Evolutionary conservation across 352 stramenopile species (phyloP), one percentile per base, ranked within the genome.

Genomic region (Globisporangium okanoganense): DNA sequence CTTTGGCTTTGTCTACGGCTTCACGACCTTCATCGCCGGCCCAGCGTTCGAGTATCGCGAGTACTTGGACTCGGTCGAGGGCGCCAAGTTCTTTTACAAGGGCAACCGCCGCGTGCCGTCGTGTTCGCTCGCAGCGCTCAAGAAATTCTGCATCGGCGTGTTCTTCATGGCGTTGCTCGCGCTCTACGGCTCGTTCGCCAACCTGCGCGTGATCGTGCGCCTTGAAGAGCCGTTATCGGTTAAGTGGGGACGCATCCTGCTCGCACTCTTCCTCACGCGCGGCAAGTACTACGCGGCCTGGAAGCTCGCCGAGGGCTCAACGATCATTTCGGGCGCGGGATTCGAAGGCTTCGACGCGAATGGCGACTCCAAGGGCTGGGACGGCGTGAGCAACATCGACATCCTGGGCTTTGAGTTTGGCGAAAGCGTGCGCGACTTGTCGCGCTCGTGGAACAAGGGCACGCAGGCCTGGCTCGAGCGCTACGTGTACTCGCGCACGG

Each of bases 201-300:
- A 73, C 35, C 70, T 77, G 48, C 50, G 83, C 7, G 73, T 65
- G 6, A 58, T 62, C 5, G 69, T 85, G 40, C 77, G 82, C 12
- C 82, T 80, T 41, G 57, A 82, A 22, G 59, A 78, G 50, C 85
- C 92, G 43, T 73, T 95, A 49, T 62, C 82, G n/a, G 54, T 79
- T 48, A 90, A 90, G 55, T 95, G 85, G 65, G 71, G 69, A 5
- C 79, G 90, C 47, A 71, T 91, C 10, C 96, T 90, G 82, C 49
- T 72, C n/a, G 87, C 95, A 53, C 75, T 93, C 31, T 98, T 91
- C 78, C 68, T 98, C 45, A 87, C 83, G 35, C 80, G 92, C 41
- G 81, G 91, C 67, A 98, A 98, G 81, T 99, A 99, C 71, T 98
- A 98, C 74, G 96, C 96, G 62, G 95, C 92, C 3, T 98, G 95